These are phyloP conservation scores for Termitomyces bulborhizus DNA, from an alignment of 768 basidiomycete genomes.

Conservation along the genomic window DNA sequence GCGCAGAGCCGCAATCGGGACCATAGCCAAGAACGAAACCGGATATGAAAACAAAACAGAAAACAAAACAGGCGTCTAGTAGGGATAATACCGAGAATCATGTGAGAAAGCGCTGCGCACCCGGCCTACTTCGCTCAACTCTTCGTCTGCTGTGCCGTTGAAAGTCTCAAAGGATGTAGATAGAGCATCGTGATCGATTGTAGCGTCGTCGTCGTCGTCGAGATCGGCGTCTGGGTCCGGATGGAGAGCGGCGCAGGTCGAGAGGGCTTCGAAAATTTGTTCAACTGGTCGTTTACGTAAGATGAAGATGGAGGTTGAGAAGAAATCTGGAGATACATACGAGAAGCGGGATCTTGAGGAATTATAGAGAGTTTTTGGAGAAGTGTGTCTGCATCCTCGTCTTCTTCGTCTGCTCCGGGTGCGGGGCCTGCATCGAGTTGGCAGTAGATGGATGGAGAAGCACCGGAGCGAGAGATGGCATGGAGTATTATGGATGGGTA, in stretches of 20 bases:
- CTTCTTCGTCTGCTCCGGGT: constrained; percentile 16
- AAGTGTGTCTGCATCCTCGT: constrained; percentile 33
- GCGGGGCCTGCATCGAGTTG: constrained; percentile 76
- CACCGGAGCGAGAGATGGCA: constrained; percentile 69
- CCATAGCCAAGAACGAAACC: not conserved
- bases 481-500: constrained; percentile 93
- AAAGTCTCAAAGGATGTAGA: constrained; percentile 44
- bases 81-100: constrained; percentile 74
- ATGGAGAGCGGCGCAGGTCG: constrained; percentile 78
- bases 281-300: constrained; percentile 48
- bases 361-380: constrained; percentile 82
- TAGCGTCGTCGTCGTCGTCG: constrained; percentile 38
- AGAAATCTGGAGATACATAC: constrained; percentile 40
- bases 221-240: constrained; percentile 50
- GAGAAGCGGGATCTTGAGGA: constrained; percentile 47
- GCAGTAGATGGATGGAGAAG: constrained; percentile 77
- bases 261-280: constrained; percentile 80
- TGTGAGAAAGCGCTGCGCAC: constrained; percentile 87
- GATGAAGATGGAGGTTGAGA: not conserved
- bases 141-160: constrained; percentile 53
- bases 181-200: constrained; percentile 31
- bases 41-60: constrained; percentile 3
- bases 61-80: constrained; percentile 51
- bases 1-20: not conserved
- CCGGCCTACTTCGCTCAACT: constrained; percentile 85